Evolutionary conservation across 257 asterid genomes (phyloP).

Genomic region (Salvia splendens): DNA sequence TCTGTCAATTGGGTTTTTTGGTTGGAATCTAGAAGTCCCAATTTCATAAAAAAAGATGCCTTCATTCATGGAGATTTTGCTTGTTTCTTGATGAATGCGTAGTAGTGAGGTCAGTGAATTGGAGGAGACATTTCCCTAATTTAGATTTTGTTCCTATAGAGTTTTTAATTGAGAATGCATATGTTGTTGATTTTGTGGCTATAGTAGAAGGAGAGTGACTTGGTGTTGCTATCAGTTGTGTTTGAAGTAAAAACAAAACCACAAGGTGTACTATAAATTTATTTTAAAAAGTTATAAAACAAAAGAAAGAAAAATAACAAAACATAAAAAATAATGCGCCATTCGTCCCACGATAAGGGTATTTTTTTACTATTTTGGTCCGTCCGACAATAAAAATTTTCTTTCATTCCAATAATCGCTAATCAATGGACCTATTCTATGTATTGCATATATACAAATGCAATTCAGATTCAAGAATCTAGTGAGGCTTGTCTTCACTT

Average conservation of each 20-base stretch:
- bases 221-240: background rate
- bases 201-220: background rate
- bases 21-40: slow-evolving; percentile 19
- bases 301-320: too few relatives aligned
- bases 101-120: slow-evolving; percentile 10
- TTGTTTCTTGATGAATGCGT: slow-evolving; percentile 35
- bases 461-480: slow-evolving; percentile 8
- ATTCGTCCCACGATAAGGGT: too few relatives aligned
- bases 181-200: background rate
- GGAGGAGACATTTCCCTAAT: slow-evolving; percentile 13
- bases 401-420: slow-evolving; percentile 11
- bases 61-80: slow-evolving; percentile 23
- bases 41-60: slow-evolving; percentile 17
- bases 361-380: too few relatives aligned
- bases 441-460: slow-evolving; percentile 31
- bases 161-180: slow-evolving; percentile 21
- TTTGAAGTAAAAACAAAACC: too few relatives aligned
- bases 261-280: too few relatives aligned
- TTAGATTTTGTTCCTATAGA: slow-evolving; percentile 2
- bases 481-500: slow-evolving; percentile 40
- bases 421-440: slow-evolving; percentile 23
- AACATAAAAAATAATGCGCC: too few relatives aligned
- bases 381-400: too few relatives aligned
- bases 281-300: too few relatives aligned
- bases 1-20: slow-evolving; percentile 28